Percentiles rank a stretch among this genome's conserved stretches.
Evolutionary conservation across 371 early-diverging fungal species (phyloP).

Genomic region (Sporodiniella umbellata): DNA sequence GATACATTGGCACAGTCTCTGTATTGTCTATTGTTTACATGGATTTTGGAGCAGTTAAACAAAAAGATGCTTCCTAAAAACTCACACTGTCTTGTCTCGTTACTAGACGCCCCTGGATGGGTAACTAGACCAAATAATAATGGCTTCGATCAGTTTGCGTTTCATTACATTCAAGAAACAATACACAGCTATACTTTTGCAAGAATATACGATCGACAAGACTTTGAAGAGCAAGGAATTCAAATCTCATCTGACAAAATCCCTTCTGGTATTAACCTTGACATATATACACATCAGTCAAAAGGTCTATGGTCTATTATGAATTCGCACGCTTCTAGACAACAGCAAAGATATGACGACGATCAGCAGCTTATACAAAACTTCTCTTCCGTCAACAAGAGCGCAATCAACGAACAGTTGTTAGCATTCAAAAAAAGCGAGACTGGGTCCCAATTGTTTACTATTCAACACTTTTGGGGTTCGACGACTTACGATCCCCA

Average conservation of each 20-base stretch:
- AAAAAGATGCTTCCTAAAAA: conserved; percentile 61
- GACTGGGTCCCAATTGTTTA: conserved; percentile 50
- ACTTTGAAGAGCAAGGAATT: conserved; percentile 47
- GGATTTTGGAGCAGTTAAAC: conserved; percentile 87
- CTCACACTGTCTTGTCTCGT: conserved; percentile 61
- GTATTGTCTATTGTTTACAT: conserved; percentile 77
- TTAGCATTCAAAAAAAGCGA: conserved; percentile 38
- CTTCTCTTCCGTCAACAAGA: conserved; percentile 36
- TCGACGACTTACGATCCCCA: conserved; percentile 70
- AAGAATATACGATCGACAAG: conserved; percentile 55
- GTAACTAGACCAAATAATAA: conserved; percentile 1
- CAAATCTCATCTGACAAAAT: conserved; percentile 27
- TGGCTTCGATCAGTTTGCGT: conserved; percentile 69
- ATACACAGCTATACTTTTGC: conserved; percentile 60
- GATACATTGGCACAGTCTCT: conserved; percentile 75
- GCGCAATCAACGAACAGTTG: conserved; percentile 14
- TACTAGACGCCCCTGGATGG: conserved; percentile 65
- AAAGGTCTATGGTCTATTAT: conserved; percentile 57
- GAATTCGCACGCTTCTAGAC: conserved; percentile 43
- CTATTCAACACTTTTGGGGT: conserved; percentile 78
- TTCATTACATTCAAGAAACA: conserved; percentile 82
- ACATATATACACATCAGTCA: conserved; percentile 41
- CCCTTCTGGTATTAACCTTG: conserved; percentile 28
- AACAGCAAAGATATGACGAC: conserved; percentile 28
- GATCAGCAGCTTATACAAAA: conserved; percentile 32